A percentile compares a stretch with the other conserved stretches of the same genome.
phyloP scores from a whole-genome alignment of 2,329 filamentous ascomycete genomes.

The Ambrosiella xylebori region DNA sequence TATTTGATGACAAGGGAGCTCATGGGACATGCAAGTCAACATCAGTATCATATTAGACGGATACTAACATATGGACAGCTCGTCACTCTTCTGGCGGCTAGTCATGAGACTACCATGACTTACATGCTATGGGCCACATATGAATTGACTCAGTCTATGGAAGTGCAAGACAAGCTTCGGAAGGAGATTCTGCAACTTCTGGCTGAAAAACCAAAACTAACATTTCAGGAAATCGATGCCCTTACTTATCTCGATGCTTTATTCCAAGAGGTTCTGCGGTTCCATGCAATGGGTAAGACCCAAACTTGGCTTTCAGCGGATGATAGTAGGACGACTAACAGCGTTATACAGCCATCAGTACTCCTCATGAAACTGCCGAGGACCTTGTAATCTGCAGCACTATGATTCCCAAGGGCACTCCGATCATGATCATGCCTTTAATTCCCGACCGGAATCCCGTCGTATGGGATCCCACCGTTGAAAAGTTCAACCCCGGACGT shows the following conservation, averaged over 20 bases:
- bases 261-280: conserved; percentile 26
- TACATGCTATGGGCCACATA: conserved; percentile 26
- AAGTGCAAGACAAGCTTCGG: conserved; percentile 23
- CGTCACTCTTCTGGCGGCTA: conserved; percentile 27
- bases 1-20: conserved; percentile 18
- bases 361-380: conserved; percentile 18
- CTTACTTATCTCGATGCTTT: conserved; percentile 26
- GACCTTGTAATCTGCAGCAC: conserved; percentile 21
- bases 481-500: conserved; percentile 22
- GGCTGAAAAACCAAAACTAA: conserved; percentile 6
- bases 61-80: conserved; percentile 23
- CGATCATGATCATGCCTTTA: conserved; percentile 21
- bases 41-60: neutral
- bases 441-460: conserved; percentile 21
- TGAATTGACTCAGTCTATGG: conserved; percentile 21
- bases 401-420: conserved; percentile 22
- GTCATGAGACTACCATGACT: conserved; percentile 28
- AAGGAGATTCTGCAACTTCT: conserved; percentile 21
- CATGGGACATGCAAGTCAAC: conserved; percentile 11
- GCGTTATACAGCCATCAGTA: conserved; percentile 17
- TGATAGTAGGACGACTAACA: conserved; percentile 6
- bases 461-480: conserved; percentile 23
- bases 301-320: neutral
- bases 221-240: conserved; percentile 18
- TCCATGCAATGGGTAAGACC: conserved; percentile 21